These are phyloP conservation scores for Lathyrus aphaca DNA, from an alignment of 306 rosid genomes.

Conservation along the genomic window DNA sequence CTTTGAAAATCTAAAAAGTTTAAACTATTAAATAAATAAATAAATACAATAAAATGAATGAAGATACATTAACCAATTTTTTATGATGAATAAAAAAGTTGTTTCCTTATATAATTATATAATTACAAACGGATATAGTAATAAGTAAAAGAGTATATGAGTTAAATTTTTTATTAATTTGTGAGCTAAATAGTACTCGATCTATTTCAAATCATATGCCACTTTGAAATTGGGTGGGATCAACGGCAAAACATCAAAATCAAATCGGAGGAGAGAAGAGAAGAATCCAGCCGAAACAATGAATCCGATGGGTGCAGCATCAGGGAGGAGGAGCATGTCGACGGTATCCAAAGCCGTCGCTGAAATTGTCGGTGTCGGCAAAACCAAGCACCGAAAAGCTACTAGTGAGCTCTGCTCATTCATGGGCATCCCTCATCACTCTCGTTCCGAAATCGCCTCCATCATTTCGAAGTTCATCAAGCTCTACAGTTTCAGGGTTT, in stretches of 20 bases:
- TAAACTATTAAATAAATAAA: too few relatives aligned
- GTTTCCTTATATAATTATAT: too few relatives aligned
- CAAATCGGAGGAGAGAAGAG: neutral
- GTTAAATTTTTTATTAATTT: too few relatives aligned
- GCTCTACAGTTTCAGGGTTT: conserved; percentile 55
- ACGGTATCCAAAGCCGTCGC: conserved; percentile 47
- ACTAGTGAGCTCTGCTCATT: conserved; percentile 57
- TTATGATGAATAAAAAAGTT: too few relatives aligned
- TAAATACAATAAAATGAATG: too few relatives aligned
- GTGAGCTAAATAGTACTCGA: too few relatives aligned
- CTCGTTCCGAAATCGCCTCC: conserved; percentile 55
- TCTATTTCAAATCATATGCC: too few relatives aligned
- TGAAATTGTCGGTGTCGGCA: conserved; percentile 36
- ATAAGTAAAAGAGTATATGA: too few relatives aligned
- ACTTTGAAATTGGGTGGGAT: neutral
- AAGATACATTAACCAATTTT: too few relatives aligned
- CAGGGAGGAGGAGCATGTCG: conserved; percentile 44
- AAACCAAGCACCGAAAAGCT: conserved; percentile 42
- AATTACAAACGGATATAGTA: too few relatives aligned
- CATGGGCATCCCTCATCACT: conserved; percentile 49
- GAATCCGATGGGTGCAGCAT: neutral
- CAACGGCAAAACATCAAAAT: neutral
- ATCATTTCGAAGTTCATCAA: conserved; percentile 62
- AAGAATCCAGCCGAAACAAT: conserved; percentile 17
- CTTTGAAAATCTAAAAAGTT: too few relatives aligned